Conservation (phyloP, 2,329 filamentous ascomycete genomes). For the Davidsoniella virescens region DNA sequence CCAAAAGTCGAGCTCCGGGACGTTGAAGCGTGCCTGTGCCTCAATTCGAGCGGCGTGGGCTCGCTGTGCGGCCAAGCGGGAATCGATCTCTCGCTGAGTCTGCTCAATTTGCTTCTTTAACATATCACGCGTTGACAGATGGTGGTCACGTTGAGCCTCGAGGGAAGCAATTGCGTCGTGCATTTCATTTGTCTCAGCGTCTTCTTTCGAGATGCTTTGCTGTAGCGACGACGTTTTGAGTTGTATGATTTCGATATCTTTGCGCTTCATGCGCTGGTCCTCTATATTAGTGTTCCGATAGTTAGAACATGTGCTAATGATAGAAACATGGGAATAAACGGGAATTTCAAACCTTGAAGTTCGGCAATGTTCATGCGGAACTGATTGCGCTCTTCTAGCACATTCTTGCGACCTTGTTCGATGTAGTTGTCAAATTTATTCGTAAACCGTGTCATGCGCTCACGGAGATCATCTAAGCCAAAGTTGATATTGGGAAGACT, state of each 20-base stretch:
- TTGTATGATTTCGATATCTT: slow-evolving; percentile 69
- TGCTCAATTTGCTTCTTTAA: slow-evolving; percentile 47
- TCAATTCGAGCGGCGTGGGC: slow-evolving; percentile 61
- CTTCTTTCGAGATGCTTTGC: slow-evolving; percentile 60
- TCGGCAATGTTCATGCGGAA: slow-evolving; percentile 85
- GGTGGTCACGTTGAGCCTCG: slow-evolving; percentile 42
- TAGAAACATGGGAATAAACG: neutral
- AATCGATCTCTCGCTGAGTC: slow-evolving; percentile 54
- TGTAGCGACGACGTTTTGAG: slow-evolving; percentile 55
- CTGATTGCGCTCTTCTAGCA: slow-evolving; percentile 84
- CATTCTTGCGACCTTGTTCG: slow-evolving; percentile 73
- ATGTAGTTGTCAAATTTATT: slow-evolving; percentile 86
- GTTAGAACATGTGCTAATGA: neutral
- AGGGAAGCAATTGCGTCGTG: slow-evolving; percentile 43
- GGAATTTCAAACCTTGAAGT: slow-evolving; percentile 52
- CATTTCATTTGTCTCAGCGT: slow-evolving; percentile 62
- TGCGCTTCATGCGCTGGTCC: slow-evolving; percentile 78
- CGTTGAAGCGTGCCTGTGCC: slow-evolving; percentile 72
- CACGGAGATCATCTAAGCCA: slow-evolving; percentile 86
- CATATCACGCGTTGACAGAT: slow-evolving; percentile 38
- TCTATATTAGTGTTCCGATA: slow-evolving; percentile 33
- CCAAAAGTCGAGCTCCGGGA: slow-evolving; percentile 92
- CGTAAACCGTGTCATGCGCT: slow-evolving; percentile 88
- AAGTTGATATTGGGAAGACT: slow-evolving; percentile 83
- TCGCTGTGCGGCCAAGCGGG: slow-evolving; percentile 53